Evolutionary conservation across 2,329 filamentous ascomycete species (phyloP).

Genomic region (Tolypocladium endophyticum): DNA sequence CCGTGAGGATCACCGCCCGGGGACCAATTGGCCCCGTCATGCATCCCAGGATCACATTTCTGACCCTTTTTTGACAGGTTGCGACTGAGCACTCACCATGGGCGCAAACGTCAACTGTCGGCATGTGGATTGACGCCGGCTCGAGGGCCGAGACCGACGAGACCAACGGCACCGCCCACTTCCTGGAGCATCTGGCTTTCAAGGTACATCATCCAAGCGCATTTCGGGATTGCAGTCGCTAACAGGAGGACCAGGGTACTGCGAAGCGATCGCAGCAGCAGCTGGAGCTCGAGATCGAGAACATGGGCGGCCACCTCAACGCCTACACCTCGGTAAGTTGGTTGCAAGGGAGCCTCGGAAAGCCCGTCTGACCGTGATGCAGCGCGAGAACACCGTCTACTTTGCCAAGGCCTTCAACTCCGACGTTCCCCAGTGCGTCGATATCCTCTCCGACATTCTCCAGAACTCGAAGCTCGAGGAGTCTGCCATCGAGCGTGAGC

Average conservation of each 20-base stretch:
- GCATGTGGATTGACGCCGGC: conserved; percentile 98
- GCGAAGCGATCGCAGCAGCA: conserved; percentile 91
- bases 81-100: conserved; percentile 97
- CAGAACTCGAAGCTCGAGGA: conserved; percentile 98
- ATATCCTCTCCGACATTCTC: conserved; percentile 97
- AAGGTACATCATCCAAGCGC: conserved; percentile 55
- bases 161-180: conserved; percentile 98
- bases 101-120: conserved; percentile 95
- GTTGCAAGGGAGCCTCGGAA: conserved; percentile 11
- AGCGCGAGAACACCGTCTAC: conserved; percentile 99
- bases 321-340: conserved; percentile 92
- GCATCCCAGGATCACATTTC: conserved; percentile 9
- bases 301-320: conserved; percentile 98
- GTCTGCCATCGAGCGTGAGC: conserved; percentile 88
- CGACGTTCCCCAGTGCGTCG: conserved; percentile 91
- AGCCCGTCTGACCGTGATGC: conserved; percentile 16
- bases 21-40: conserved; percentile 26
- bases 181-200: conserved; percentile 99
- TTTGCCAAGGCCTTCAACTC: conserved; percentile 99
- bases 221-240: neutral
- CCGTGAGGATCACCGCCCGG: conserved; percentile 45
- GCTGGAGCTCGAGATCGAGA: conserved; percentile 98
- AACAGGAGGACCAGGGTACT: conserved; percentile 54
- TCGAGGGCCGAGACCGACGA: conserved; percentile 95
- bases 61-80: conserved; percentile 49